Conservation (phyloP, 1,139 yeast species). For the Scheffersomyces segobiensis region DNA sequence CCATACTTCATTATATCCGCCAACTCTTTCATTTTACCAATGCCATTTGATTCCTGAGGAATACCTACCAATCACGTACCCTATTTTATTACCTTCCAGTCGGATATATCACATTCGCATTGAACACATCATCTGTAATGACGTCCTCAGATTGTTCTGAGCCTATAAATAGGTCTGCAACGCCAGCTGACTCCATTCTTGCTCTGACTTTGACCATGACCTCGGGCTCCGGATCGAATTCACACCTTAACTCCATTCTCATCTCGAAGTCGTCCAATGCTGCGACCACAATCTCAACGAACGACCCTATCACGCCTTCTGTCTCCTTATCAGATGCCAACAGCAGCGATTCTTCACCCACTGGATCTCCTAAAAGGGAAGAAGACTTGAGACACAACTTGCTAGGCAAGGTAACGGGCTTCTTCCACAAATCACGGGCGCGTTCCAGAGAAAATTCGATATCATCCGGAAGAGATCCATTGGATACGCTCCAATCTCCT, state of each 20-base stretch:
- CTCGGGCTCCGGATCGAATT: constrained; percentile 1
- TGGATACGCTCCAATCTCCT: constrained; percentile 1
- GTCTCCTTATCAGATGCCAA: constrained; percentile 4
- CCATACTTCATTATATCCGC: not conserved
- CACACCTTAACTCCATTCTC: constrained; percentile 7
- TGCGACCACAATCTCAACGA: constrained; percentile 16
- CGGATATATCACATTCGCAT: not conserved
- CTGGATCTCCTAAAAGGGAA: constrained; percentile 8
- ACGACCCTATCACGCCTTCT: constrained; percentile 17
- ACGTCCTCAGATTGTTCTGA: not conserved
- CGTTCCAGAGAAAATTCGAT: constrained; percentile 19
- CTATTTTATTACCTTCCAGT: not conserved
- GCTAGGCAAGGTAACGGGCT: constrained; percentile 35
- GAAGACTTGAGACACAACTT: constrained; percentile 25
- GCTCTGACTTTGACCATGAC: not conserved
- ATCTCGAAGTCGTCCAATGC: constrained; percentile 9
- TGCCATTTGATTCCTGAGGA: not conserved
- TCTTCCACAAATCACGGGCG: constrained; percentile 25
- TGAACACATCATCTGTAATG: not conserved
- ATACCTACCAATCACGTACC: not conserved
- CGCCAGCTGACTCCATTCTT: not conserved
- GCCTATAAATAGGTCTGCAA: not conserved
- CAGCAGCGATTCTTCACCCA: constrained; percentile 7
- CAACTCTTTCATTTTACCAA: not conserved
- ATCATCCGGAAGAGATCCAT: constrained; percentile 8